A percentile compares a stretch with the other conserved stretches of the same genome.
Conservation (phyloP, 208 protist species). For the Tetramitus jugosus region DNA sequence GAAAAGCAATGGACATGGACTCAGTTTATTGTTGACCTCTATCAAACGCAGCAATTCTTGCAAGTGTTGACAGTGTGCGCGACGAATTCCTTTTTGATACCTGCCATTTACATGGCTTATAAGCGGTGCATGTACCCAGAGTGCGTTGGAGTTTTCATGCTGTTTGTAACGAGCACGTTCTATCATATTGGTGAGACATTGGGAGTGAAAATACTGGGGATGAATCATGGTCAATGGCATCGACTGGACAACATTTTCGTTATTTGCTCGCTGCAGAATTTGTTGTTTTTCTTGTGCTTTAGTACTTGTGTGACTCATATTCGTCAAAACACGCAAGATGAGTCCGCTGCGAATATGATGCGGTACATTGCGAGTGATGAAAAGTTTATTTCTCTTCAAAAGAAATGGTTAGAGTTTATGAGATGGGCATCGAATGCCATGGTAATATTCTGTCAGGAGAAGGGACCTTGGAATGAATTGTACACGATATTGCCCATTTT, state of each 20-base stretch:
- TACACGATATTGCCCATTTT: slow-evolving; percentile 28
- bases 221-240: slow-evolving; percentile 33
- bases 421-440: background rate
- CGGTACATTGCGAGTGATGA: too few relatives aligned
- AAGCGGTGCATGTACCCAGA: background rate
- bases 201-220: slow-evolving; percentile 17
- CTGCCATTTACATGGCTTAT: background rate
- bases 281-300: background rate
- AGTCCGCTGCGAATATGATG: too few relatives aligned
- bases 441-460: slow-evolving; percentile 20
- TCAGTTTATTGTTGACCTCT: too few relatives aligned
- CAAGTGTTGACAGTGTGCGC: background rate
- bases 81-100: background rate
- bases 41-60: background rate
- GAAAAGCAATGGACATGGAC: too few relatives aligned
- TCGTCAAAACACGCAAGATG: background rate
- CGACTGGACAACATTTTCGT: slow-evolving; percentile 29
- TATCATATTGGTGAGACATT: slow-evolving; percentile 24
- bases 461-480: slow-evolving; percentile 22
- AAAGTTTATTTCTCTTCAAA: too few relatives aligned
- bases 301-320: background rate
- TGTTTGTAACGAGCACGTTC: slow-evolving; percentile 14
- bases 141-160: background rate
- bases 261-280: background rate
- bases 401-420: background rate